phyloP scores from a whole-genome alignment of 164 flowering plant genomes.

The Berberis thunbergii region DNA sequence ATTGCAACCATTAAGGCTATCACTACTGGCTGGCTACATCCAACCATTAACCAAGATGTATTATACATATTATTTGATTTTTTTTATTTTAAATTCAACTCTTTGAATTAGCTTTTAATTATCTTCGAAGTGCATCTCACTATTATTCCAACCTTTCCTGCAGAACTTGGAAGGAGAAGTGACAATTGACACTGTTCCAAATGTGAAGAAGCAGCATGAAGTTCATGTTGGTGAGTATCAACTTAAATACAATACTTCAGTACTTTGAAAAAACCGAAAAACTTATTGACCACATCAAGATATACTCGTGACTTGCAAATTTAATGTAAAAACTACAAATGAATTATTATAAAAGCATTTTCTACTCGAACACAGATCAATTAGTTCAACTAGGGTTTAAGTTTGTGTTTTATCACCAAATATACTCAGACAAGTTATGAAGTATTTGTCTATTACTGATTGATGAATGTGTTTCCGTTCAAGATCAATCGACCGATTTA shows the following conservation, averaged over 20 bases:
- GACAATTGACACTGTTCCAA: slow-evolving; percentile 67
- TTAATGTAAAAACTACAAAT: not conserved
- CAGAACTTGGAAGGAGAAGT: slow-evolving; percentile 60
- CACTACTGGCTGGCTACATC: slow-evolving; percentile 63
- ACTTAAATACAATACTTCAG: not conserved
- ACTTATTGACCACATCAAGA: not conserved
- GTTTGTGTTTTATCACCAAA: too few species aligned
- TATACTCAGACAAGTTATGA: too few species aligned
- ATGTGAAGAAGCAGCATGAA: slow-evolving; percentile 66
- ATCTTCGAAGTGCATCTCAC: not conserved
- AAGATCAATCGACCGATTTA: too few species aligned
- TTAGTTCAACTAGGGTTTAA: not conserved
- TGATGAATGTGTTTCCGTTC: too few species aligned
- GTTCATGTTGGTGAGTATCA: slow-evolving; percentile 59
- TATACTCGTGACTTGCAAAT: not conserved
- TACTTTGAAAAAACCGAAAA: not conserved
- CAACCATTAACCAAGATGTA: slow-evolving; percentile 64
- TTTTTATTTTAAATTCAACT: not conserved
- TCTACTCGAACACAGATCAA: not conserved
- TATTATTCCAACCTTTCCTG: not conserved
- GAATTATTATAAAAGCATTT: not conserved
- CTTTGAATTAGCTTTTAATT: not conserved
- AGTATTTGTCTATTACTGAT: too few species aligned
- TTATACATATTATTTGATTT: not conserved
- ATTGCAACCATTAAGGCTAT: slow-evolving; percentile 62